Conservation (phyloP, 352 stramenopile genomes). For the Phytophthora brassicae region DNA sequence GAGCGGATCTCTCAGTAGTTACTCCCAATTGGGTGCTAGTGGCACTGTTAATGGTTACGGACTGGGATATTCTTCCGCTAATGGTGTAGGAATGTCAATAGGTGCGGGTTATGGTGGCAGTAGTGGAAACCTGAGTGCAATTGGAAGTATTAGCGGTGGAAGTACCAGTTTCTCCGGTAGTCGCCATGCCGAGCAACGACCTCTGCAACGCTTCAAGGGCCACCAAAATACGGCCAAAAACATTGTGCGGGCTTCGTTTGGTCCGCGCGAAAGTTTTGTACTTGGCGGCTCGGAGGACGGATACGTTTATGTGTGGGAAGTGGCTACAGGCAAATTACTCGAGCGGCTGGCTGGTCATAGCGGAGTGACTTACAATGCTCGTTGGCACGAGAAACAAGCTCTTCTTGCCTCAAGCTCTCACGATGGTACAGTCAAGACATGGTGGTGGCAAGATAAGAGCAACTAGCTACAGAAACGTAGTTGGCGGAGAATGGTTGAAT, state of each 20-base stretch:
- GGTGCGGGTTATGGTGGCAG: constrained; percentile 24
- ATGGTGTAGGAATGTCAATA: constrained; percentile 21
- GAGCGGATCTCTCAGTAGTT: constrained; percentile 32
- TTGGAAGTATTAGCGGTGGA: constrained; percentile 21
- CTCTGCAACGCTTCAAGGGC: constrained; percentile 86
- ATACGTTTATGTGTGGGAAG: constrained; percentile 88
- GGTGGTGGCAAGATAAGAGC: constrained; percentile 83
- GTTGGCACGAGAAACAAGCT: constrained; percentile 86
- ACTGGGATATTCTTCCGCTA: constrained; percentile 20
- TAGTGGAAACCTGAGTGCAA: constrained; percentile 30
- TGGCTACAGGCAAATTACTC: constrained; percentile 81
- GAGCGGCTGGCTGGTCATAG: constrained; percentile 76
- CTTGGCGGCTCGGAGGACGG: constrained; percentile 85
- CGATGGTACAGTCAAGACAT: constrained; percentile 89
- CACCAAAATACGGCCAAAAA: constrained; percentile 91
- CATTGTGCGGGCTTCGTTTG: constrained; percentile 82
- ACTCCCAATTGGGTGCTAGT: constrained; percentile 14
- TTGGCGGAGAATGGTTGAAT: neutral
- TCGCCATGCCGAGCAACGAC: constrained; percentile 57
- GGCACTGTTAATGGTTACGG: constrained; percentile 24
- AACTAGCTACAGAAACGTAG: constrained; percentile 12
- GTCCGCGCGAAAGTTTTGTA: constrained; percentile 84
- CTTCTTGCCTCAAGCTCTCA: constrained; percentile 85
- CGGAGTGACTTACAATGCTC: constrained; percentile 84
- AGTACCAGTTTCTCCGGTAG: constrained; percentile 26